Percentiles rank a stretch among this genome's conserved stretches.
Evolutionary conservation across 768 basidiomycete species (phyloP).

Genomic region (Ephemerocybe angulata): DNA sequence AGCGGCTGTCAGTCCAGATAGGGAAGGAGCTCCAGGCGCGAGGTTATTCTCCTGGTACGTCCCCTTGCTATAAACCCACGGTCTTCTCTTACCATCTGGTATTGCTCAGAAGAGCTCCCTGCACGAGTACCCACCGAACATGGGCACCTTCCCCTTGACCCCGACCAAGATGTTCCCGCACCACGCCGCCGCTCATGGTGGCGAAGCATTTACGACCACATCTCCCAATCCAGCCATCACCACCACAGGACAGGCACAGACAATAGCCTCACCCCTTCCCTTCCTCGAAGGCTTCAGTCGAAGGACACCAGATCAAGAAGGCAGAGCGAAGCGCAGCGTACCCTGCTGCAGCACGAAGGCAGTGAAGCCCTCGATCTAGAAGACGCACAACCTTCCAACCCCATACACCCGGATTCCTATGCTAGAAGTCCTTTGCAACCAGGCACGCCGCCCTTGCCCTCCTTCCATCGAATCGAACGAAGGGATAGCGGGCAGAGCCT

Average conservation of each 20-base stretch:
- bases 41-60: constrained; percentile 40
- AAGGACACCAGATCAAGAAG: constrained; percentile 14
- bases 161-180: background rate
- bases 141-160: background rate
- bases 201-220: constrained; percentile 48
- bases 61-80: background rate
- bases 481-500: background rate
- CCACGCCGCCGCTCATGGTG: constrained; percentile 46
- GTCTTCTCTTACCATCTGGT: background rate
- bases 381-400: constrained; percentile 26
- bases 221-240: constrained; percentile 42
- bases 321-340: constrained; percentile 11
- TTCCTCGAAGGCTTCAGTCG: constrained; percentile 10
- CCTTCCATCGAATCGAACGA: background rate
- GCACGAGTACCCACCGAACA: background rate
- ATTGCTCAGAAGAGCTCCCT: background rate
- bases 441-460: background rate
- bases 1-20: constrained; percentile 49
- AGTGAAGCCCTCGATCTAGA: constrained; percentile 17
- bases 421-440: background rate
- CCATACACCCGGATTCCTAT: constrained; percentile 7
- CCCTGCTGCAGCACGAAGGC: constrained; percentile 9
- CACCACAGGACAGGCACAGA: constrained; percentile 25
- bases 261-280: constrained; percentile 12
- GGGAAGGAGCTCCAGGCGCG: constrained; percentile 48